These are phyloP conservation scores for Chionographis japonica DNA, from an alignment of 106 monocot genomes.

Conservation along the genomic window DNA sequence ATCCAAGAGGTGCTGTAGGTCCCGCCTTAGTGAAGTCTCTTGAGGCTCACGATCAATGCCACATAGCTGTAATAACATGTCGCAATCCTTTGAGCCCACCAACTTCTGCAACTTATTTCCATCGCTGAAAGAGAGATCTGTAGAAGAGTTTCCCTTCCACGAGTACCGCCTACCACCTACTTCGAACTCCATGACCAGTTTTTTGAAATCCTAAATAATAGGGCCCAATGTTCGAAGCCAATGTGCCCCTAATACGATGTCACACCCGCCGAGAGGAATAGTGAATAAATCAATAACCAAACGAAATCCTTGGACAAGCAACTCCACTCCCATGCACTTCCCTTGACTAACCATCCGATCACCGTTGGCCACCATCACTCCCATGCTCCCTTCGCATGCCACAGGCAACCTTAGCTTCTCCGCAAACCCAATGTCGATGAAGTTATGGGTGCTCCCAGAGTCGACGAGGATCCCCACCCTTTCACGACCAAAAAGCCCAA, in stretches of 20 bases:
- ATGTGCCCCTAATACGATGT: background rate
- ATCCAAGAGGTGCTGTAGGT: no score
- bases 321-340: background rate
- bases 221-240: background rate
- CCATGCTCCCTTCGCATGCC: background rate
- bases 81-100: no score
- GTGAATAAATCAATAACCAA: background rate
- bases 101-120: no score
- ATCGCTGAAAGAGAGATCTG: no score
- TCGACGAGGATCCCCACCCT: background rate
- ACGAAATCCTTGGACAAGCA: background rate
- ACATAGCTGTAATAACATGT: no score
- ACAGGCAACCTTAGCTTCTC: background rate
- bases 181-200: background rate
- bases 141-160: no score
- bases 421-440: background rate
- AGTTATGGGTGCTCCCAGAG: background rate
- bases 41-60: no score
- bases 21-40: no score
- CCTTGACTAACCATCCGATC: background rate
- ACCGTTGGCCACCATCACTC: background rate
- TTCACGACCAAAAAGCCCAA: background rate
- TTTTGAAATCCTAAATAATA: background rate
- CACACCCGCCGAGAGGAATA: background rate
- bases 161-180: no score